Evolutionary conservation across 805 yeast species (phyloP), one percentile per base, ranked within the genome.

Genomic region (Cyberlindnera mycetangii): DNA sequence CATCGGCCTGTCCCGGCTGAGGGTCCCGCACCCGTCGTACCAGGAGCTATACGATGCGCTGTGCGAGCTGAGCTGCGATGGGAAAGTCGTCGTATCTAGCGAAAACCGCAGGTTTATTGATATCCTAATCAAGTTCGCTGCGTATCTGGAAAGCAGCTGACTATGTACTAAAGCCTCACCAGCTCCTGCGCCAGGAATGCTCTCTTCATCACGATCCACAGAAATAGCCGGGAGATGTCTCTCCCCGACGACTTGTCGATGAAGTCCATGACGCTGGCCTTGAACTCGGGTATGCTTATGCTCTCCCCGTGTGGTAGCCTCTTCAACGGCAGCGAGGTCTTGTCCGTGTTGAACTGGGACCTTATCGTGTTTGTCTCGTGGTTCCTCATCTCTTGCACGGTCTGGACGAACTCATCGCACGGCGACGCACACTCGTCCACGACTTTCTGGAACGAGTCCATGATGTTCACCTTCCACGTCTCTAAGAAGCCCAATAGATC

Each of bases 81-180:
- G 32, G 10, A 19, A 18, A 10, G 21, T 35, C 14, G 17, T 40
- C 6, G 37, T 47, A 3, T 14, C 5, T 4, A 11, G 41, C 7
- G 14, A 12, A 8, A 11, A 40, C 7, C n/a, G 27, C 9, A 40
- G 25, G 15, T 40, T 50, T 22, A 44, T 48, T 7, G 45, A 44
- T n/a, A 42, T 37, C 9, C 28, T 51, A 9, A 36, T 49, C 16
- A 49, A 30, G 36, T 42, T 51, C 21, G 31, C 37, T 9, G 3
- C 28, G 9, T 50, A 47, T 24, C n/a, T 25, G 9, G 3, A 15
- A n/a, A n/a, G n/a, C n/a, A n/a, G n/a, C n/a, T n/a, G n/a, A n/a
- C n/a, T n/a, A n/a, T n/a, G n/a, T n/a, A n/a, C n/a, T n/a, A n/a
- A n/a, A n/a, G n/a, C n/a, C n/a, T n/a, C n/a, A n/a, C n/a, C n/a